Conservation (phyloP, 1,284 basidiomycete species). For the Pholiota adiposa region DNA sequence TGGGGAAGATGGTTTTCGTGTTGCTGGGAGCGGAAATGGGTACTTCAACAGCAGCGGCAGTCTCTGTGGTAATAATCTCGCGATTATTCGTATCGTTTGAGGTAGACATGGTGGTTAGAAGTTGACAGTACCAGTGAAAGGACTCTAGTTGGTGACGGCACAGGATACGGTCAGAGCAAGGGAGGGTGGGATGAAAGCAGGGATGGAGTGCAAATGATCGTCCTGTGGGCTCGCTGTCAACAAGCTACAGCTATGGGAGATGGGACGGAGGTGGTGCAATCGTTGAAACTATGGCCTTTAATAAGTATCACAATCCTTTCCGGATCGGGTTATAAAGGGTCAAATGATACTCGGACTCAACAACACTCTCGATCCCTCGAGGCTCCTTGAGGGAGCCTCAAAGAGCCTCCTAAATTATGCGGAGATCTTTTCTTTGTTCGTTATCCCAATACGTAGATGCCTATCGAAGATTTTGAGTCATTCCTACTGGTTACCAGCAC, state of each 20-base stretch:
- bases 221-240: not conserved
- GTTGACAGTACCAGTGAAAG: not conserved
- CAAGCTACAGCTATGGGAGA: not conserved
- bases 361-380: no score
- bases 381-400: no score
- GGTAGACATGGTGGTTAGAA: not conserved
- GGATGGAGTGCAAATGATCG: not conserved
- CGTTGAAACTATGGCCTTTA: not conserved
- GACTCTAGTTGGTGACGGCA: not conserved
- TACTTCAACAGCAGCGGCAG: not conserved
- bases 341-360: no score
- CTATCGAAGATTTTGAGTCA: no score
- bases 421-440: no score
- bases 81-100: not conserved
- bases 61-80: not conserved
- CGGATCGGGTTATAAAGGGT: no score
- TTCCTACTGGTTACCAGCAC: no score
- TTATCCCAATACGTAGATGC: no score
- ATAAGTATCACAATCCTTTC: not conserved
- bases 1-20: not conserved
- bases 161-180: not conserved
- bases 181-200: not conserved
- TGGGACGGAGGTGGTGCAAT: no score
- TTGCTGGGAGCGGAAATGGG: not conserved
- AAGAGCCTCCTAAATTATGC: no score